Base-by-base conservation (phyloP, 257 asterid species). In the Salvia hispanica region DNA sequence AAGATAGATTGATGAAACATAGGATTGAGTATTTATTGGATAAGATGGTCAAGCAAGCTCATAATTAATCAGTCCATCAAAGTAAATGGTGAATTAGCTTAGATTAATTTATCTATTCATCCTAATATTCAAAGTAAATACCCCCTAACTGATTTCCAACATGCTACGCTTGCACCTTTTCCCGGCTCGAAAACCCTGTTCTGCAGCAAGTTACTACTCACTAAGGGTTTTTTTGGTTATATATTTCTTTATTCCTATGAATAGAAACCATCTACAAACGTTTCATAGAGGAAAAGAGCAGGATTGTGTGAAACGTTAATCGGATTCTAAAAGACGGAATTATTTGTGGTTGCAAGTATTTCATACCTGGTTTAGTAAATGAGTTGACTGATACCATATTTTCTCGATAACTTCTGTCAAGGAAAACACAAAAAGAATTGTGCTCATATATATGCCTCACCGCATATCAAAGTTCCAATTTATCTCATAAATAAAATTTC, bases 401-500 rank as follows among this genome's bases (percentile, higher is more conserved):
- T 58, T 55, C 66, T 54, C 43, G 11, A 6, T 2, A 9, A 56
- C 39, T 65, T 50, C 66, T 55, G 59, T 46, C 16, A 28, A 9
- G 15, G 31, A 10, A 15, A 50, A 14, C 6, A 31, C 8, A 37
- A 50, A n/a, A n/a, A 60, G 4, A 31, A 16, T 43, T 11, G 55
- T 50, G 34, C 13, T 0, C 3, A 44, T 58, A 3, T 54, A 44
- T 3, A 34, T 53, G 1, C 13, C 58, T 58, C 16, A 36, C 36
- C 12, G 28, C 47, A 44, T 67, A n/a, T 42, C 66, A 9, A 9
- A 37, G 60, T 54, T 52, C 58, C 58, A 45, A 50, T 62, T 39
- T 16, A 54, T 47, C 60, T 31, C 63, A 39, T 21, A 39, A 57
- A 18, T 43, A 28, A 55, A 45, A 16, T 81, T 72, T 55, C 85